Percentiles rank a stretch among this genome's conserved stretches.
Conservation (phyloP, 2,329 filamentous ascomycete genomes). For the Camptophora hylomeconis region DNA sequence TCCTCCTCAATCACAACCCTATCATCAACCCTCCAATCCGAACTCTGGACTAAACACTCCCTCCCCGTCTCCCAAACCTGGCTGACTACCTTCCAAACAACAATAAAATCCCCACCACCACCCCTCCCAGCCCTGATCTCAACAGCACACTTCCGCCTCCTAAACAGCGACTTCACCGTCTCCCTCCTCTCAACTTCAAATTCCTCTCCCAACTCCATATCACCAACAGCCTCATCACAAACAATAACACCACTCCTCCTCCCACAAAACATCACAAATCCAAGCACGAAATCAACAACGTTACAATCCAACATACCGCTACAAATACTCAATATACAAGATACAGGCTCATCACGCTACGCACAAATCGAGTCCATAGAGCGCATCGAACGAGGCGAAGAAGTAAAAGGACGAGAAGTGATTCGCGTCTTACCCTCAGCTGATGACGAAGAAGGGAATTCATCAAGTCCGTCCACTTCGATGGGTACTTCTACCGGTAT, state of each 20-base stretch:
- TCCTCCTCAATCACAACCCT: no score
- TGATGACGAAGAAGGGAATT: conserved; percentile 28
- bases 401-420: conserved; percentile 60
- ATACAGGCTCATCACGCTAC: conserved; percentile 68
- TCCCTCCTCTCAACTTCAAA: no score
- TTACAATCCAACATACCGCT: conserved; percentile 55
- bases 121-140: conserved; percentile 57
- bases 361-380: conserved; percentile 67
- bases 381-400: conserved; percentile 37
- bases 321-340: conserved; percentile 77
- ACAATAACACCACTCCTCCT: conserved; percentile 34
- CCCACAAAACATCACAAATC: conserved; percentile 44
- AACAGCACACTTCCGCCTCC: conserved; percentile 67
- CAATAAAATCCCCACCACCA: conserved; percentile 39
- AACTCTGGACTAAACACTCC: conserved; percentile 11
- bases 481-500: conserved; percentile 7
- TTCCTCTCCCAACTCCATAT: conserved; percentile 26
- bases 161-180: conserved; percentile 62
- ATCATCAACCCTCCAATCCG: conserved; percentile 6
- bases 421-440: conserved; percentile 54
- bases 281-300: conserved; percentile 39
- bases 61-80: conserved; percentile 20
- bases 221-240: conserved; percentile 22
- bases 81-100: conserved; percentile 41
- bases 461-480: conserved; percentile 1